A percentile compares a stretch with the other conserved stretches of the same genome.
phyloP scores from a whole-genome alignment of 768 basidiomycete species.

The Collybia nuda region DNA sequence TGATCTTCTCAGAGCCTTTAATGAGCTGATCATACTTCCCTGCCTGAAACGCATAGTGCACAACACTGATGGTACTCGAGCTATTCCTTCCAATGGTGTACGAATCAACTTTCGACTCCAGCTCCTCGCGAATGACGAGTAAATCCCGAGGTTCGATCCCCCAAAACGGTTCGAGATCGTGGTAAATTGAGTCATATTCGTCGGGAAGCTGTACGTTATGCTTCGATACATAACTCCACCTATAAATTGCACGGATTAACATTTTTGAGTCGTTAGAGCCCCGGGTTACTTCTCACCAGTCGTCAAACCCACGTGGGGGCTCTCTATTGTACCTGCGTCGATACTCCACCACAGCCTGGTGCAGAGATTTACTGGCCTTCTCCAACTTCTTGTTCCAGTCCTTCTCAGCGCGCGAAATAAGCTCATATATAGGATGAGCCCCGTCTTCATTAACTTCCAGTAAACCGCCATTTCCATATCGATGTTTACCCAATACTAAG shows the following conservation, averaged over 20 bases:
- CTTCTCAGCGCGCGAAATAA: neutral
- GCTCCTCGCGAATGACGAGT: neutral
- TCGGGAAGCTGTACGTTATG: slow-evolving; percentile 6
- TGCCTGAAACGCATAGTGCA: slow-evolving; percentile 33
- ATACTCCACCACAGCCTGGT: slow-evolving; percentile 4
- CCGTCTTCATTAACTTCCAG: slow-evolving; percentile 4
- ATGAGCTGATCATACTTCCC: slow-evolving; percentile 37
- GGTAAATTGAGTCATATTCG: slow-evolving; percentile 9
- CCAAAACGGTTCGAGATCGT: slow-evolving; percentile 11
- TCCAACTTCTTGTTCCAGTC: slow-evolving; percentile 4
- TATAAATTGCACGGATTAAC: neutral
- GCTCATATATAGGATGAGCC: slow-evolving; percentile 5
- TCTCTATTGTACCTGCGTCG: slow-evolving; percentile 5
- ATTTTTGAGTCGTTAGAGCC: neutral
- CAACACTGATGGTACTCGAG: slow-evolving; percentile 12
- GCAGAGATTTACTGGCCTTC: slow-evolving; percentile 1
- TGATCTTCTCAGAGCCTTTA: slow-evolving; percentile 22
- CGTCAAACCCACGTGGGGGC: slow-evolving; percentile 5
- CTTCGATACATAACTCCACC: slow-evolving; percentile 4
- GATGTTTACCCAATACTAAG: neutral
- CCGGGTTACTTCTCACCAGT: slow-evolving; percentile 3
- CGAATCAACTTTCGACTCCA: slow-evolving; percentile 2
- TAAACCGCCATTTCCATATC: slow-evolving; percentile 1
- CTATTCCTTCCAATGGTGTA: slow-evolving; percentile 6
- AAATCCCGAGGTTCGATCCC: slow-evolving; percentile 7